A percentile compares a stretch with the other conserved stretches of the same genome.
These are phyloP conservation scores for Pseudocercospora vitis DNA, from an alignment of 2,329 filamentous ascomycete genomes.

Conservation along the genomic window DNA sequence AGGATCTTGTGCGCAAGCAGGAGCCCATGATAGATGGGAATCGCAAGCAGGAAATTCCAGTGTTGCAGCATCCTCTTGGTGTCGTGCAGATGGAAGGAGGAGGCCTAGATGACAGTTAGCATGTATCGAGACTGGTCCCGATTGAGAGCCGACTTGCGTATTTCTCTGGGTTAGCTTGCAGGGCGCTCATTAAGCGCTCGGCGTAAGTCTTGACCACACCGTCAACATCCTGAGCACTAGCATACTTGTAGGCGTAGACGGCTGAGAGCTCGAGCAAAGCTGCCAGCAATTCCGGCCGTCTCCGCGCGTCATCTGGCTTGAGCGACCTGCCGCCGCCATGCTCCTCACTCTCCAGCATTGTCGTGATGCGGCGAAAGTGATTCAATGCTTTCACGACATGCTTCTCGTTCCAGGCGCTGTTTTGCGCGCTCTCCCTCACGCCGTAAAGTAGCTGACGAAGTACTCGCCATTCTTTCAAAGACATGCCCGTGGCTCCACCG, in stretches of 20 bases:
- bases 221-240: conserved; percentile 37
- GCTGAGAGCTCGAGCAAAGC: conserved; percentile 47
- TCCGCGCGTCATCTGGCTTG: conserved; percentile 35
- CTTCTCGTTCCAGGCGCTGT: conserved; percentile 39
- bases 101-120: not conserved
- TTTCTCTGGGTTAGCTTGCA: conserved; percentile 19
- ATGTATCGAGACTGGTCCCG: not conserved
- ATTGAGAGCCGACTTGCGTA: conserved; percentile 13
- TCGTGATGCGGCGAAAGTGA: conserved; percentile 42
- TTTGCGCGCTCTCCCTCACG: conserved; percentile 38
- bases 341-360: conserved; percentile 44
- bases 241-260: conserved; percentile 40
- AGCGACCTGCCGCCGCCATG: conserved; percentile 37
- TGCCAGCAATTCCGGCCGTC: conserved; percentile 43
- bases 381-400: conserved; percentile 42
- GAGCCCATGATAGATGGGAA: conserved; percentile 48
- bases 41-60: conserved; percentile 34
- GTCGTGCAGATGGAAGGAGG: not conserved
- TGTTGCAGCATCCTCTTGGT: conserved; percentile 7
- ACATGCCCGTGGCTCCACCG: conserved; percentile 38
- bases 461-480: conserved; percentile 36
- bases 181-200: conserved; percentile 40
- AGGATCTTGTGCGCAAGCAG: conserved; percentile 44
- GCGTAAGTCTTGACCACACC: conserved; percentile 44
- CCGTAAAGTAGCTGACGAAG: conserved; percentile 39